Evolutionary conservation across 768 basidiomycete genomes (phyloP), one percentile per base, ranked within the genome.

Genomic region (Sporobolomyces pararoseus): DNA sequence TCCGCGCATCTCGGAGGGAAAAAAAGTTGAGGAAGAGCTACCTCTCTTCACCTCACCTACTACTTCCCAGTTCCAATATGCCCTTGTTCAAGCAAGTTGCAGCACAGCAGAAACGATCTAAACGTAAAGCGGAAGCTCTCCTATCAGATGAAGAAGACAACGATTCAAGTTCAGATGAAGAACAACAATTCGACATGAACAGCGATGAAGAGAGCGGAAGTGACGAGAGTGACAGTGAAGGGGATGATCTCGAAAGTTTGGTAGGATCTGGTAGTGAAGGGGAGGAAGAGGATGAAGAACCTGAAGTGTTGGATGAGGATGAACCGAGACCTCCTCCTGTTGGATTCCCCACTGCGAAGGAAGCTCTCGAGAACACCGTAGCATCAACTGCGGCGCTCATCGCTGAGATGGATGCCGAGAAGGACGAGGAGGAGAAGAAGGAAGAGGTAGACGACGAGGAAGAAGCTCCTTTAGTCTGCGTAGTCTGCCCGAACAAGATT

Each of bases 401-500:
- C 17, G 46, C 49, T 1, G 58, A 52, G 49, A 54, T 62, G 61
- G 64, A 65, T 25, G 49, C 53, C 29, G 55, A 64, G 32, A 66
- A 57, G 7, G 51, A 12, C 1, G 53, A 47, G 46, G 57, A 44
- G 37, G 63, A 37, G 10, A 49, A 47, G 7, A 37, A 47, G 32
- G 51, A 4, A 25, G 52, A 54, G 7, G 62, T 39, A 6, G 66
- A 53, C 21, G 66, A 59, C 37, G 63, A 65, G 17, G 66, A 68
- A 23, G 61, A 68, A 42, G 53, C 59, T n/a, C 71, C 72, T 54
- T 39, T 70, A 23, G 61, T 73, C 1, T 73, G 72, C 27, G 72
- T 73, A 16, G 61, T 73, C 10, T 73, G 72, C 68, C 72, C 72
- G 47, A 67, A 63, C 65, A 73, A 73, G 65, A 68, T 66, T 34